Percentiles rank a stretch among this genome's conserved stretches.
Evolutionary conservation across 2,329 filamentous ascomycete species (phyloP).

Genomic region (Intubia oerlemansii): DNA sequence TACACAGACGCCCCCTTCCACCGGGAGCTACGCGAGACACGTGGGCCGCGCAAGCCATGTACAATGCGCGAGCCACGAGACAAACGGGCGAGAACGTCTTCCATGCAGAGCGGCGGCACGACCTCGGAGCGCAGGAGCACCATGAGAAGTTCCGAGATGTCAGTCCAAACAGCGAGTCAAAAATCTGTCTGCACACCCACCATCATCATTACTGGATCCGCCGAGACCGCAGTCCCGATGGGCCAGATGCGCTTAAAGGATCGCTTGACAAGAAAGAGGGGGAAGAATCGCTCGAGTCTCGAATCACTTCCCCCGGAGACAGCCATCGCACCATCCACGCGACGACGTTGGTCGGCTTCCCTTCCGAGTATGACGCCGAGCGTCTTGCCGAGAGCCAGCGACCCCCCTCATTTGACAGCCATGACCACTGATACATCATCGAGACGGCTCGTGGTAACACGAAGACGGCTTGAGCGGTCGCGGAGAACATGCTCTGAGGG

Average conservation of each 20-base stretch:
- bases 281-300: neutral
- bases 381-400: constrained; percentile 11
- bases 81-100: no score
- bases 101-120: no score
- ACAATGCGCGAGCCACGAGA: no score
- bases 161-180: no score
- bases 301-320: neutral
- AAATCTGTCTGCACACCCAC: constrained; percentile 32
- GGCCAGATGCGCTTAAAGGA: neutral
- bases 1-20: no score
- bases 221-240: constrained; percentile 7
- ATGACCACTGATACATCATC: constrained; percentile 8
- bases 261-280: neutral
- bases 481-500: no score
- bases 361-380: constrained; percentile 10
- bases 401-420: constrained; percentile 9
- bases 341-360: constrained; percentile 9
- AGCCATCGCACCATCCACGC: neutral
- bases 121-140: no score
- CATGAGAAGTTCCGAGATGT: no score
- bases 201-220: constrained; percentile 40
- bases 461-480: no score
- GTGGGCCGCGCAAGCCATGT: no score
- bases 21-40: no score
- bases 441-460: constrained; percentile 6